phyloP scores from a whole-genome alignment of 176 grass and related monocot genomes.

The Triticum urartu region DNA sequence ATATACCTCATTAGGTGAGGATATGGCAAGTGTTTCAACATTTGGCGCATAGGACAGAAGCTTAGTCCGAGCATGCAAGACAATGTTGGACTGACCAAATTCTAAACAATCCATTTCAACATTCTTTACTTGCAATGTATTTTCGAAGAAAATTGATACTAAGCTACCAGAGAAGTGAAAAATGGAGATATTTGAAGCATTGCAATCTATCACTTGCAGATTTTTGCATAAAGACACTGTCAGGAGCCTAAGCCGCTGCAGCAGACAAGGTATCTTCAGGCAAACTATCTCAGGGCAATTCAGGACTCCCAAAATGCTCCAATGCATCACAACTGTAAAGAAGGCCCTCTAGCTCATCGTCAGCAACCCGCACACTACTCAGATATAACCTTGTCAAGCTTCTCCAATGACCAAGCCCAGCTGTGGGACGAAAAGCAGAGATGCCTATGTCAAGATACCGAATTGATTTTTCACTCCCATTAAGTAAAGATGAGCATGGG shows the following conservation, averaged over 20 bases:
- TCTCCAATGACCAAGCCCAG: background rate
- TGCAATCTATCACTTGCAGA: background rate
- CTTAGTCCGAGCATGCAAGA: background rate
- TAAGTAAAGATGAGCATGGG: background rate
- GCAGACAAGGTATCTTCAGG: background rate
- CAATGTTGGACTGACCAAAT: background rate
- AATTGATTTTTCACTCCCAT: background rate
- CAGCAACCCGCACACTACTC: background rate
- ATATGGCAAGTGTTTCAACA: constrained; percentile 11
- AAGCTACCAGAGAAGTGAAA: background rate
- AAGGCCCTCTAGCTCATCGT: background rate
- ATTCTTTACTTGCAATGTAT: background rate
- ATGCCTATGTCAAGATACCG: background rate
- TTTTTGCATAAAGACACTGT: background rate
- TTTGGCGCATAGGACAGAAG: background rate
- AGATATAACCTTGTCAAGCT: background rate
- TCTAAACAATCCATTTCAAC: background rate
- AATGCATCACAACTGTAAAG: background rate
- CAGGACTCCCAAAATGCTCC: background rate
- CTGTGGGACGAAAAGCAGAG: background rate
- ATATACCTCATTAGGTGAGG: background rate
- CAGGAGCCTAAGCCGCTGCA: background rate
- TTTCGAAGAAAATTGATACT: background rate
- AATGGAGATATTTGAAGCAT: background rate
- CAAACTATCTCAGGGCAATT: background rate